A percentile compares a stretch with the other conserved stretches of the same genome.
Conservation (phyloP, 331 rosid species). For the Quercus lobata region DNA sequence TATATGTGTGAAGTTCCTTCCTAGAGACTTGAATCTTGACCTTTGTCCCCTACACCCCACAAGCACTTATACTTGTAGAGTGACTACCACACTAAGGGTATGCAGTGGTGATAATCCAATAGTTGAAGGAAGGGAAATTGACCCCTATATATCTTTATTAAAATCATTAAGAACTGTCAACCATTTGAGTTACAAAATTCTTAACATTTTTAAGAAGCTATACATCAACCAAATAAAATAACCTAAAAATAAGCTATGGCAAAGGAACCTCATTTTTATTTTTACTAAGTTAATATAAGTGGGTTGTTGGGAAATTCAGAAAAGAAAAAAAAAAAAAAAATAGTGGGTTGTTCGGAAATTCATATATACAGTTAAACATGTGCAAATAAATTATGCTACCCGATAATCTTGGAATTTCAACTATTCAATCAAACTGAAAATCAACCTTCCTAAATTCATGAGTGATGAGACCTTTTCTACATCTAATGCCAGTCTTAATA, state of each 20-base stretch:
- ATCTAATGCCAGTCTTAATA: background rate
- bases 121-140: too few relatives aligned
- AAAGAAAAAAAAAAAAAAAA: too few relatives aligned
- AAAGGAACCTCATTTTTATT: too few relatives aligned
- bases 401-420: background rate
- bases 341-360: background rate
- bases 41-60: fast-evolving
- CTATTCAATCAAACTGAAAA: background rate
- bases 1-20: fast-evolving
- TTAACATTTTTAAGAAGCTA: too few relatives aligned
- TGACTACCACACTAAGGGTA: fast-evolving
- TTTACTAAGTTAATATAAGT: too few relatives aligned
- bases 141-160: too few relatives aligned
- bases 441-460: background rate
- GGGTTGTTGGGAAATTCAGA: too few relatives aligned
- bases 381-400: background rate
- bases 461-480: background rate
- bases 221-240: too few relatives aligned
- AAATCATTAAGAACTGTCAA: too few relatives aligned
- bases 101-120: too few relatives aligned
- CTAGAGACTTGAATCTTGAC: fast-evolving
- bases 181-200: too few relatives aligned
- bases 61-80: fast-evolving
- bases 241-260: too few relatives aligned
- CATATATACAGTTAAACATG: background rate